These are phyloP conservation scores for Microbotryum scabiosae DNA, from an alignment of 1,284 basidiomycete genomes.

Conservation along the genomic window DNA sequence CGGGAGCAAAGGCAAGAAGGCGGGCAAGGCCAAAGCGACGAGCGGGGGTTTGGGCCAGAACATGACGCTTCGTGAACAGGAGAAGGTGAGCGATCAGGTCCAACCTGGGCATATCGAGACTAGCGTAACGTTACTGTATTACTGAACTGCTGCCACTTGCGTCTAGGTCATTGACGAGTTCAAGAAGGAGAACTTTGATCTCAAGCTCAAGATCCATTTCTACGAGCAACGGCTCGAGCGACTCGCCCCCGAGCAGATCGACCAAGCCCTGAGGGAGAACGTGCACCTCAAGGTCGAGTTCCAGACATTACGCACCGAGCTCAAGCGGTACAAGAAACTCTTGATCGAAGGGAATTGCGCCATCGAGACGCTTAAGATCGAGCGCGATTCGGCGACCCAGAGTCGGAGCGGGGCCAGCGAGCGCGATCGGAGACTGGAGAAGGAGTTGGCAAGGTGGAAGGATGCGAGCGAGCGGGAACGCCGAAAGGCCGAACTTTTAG, in stretches of 20 bases:
- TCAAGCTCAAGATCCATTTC: conserved; percentile 88
- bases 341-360: conserved; percentile 73
- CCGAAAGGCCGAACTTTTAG: conserved; percentile 15
- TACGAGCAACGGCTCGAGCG: conserved; percentile 74
- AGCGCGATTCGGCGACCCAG: conserved; percentile 40
- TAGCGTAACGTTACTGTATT: not conserved
- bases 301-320: conserved; percentile 78
- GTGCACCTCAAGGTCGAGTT: conserved; percentile 89
- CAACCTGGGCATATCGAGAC: not conserved
- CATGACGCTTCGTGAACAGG: conserved; percentile 81
- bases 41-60: conserved; percentile 35
- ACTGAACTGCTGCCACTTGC: not conserved
- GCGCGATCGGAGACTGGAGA: conserved; percentile 11
- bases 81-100: conserved; percentile 58
- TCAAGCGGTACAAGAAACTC: conserved; percentile 85
- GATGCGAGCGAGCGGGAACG: conserved; percentile 8
- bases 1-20: not conserved
- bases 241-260: conserved; percentile 82
- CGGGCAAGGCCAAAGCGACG: not conserved
- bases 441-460: conserved; percentile 10
- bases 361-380: conserved; percentile 58
- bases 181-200: conserved; percentile 90
- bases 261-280: conserved; percentile 84
- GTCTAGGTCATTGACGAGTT: conserved; percentile 77
- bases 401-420: conserved; percentile 31